A percentile compares a stretch with the other conserved stretches of the same genome.
Conservation (phyloP, 345 rosid genomes). For the Bruguiera sexangula region DNA sequence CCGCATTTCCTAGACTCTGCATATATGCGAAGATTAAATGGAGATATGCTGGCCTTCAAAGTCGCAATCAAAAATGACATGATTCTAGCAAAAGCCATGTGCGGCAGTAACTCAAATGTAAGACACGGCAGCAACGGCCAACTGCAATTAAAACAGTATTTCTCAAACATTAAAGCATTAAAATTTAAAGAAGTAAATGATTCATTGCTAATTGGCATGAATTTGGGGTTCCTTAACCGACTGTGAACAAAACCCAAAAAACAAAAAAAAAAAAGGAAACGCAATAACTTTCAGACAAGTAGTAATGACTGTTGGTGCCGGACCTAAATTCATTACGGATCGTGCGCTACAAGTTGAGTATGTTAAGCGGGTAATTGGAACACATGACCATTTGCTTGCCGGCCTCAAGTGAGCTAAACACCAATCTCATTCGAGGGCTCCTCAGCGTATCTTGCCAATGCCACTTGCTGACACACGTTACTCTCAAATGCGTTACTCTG, state of each 20-base stretch:
- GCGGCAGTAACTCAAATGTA: too few species aligned
- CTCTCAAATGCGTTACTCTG: constrained; percentile 12
- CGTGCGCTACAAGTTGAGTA: too few species aligned
- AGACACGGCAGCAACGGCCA: not conserved
- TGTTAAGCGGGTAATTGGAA: too few species aligned
- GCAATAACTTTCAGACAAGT: not conserved
- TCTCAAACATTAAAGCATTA: not conserved
- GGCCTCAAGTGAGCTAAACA: constrained; percentile 90
- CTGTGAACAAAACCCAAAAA: too few species aligned
- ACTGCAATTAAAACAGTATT: not conserved
- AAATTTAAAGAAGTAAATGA: not conserved
- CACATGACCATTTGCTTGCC: constrained; percentile 1
- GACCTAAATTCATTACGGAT: not conserved
- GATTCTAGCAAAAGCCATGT: not conserved
- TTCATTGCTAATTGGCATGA: too few species aligned
- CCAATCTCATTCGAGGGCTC: constrained; percentile 82
- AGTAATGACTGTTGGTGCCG: too few species aligned
- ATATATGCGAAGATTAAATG: too few species aligned
- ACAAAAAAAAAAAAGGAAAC: too few species aligned
- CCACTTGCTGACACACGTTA: constrained; percentile 69
- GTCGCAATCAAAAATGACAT: not conserved
- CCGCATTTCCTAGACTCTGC: constrained; percentile 11
- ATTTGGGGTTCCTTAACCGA: too few species aligned
- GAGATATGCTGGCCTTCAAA: too few species aligned
- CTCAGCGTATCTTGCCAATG: constrained; percentile 69